These are phyloP conservation scores for Ichthyophonus hoferi DNA, from an alignment of 208 protist species.

Conservation along the genomic window DNA sequence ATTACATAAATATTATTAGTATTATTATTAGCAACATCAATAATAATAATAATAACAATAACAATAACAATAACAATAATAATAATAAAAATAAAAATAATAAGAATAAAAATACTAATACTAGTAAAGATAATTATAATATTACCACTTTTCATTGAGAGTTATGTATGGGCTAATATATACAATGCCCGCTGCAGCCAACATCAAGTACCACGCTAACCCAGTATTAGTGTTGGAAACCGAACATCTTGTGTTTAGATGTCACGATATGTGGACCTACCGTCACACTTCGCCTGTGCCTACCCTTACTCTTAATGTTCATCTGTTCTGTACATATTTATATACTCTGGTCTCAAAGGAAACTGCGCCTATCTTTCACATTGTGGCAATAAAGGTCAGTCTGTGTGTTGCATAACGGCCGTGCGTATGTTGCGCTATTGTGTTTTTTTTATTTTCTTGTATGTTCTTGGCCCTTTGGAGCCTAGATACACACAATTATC, in stretches of 20 bases:
- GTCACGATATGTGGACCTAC: not conserved
- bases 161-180: no score
- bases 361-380: not conserved
- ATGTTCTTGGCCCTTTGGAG: no score
- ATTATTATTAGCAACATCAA: no score
- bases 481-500: no score
- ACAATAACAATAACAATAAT: no score
- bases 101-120: no score
- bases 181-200: no score
- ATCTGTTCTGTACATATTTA: not conserved
- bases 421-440: not conserved
- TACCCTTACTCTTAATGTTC: not conserved
- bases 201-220: conserved; percentile 20
- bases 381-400: conserved; percentile 13
- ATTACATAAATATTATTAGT: no score
- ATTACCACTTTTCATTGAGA: no score
- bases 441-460: not conserved
- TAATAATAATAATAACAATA: no score
- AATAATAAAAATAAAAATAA: no score
- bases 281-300: not conserved
- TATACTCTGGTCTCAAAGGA: conserved; percentile 14
- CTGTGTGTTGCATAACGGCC: not conserved
- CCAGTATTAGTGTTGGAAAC: not conserved
- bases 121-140: no score
- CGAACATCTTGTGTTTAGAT: not conserved